phyloP scores from a whole-genome alignment of 805 yeast genomes.

The Saccharomycodes ludwigii region DNA sequence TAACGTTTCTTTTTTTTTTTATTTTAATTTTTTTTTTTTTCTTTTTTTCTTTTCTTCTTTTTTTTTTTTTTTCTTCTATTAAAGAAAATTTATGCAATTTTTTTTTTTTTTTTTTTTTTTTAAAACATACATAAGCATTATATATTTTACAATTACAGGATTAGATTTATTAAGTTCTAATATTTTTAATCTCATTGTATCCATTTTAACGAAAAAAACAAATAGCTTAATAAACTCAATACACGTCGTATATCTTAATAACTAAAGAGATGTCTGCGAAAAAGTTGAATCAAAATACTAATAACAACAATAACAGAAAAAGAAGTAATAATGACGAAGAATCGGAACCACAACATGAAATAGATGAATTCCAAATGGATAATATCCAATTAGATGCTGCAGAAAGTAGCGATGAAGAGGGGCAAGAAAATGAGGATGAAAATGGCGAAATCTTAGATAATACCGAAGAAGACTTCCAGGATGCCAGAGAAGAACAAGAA shows the following conservation, averaged over 20 bases:
- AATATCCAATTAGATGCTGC: slow-evolving; percentile 8
- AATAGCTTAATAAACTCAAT: no score
- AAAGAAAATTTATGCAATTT: no score
- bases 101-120: no score
- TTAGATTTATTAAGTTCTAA: no score
- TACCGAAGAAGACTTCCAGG: slow-evolving; percentile 7
- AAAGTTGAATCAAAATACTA: no score
- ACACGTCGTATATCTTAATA: no score
- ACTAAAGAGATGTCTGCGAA: slow-evolving; percentile 11
- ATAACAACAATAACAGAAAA: slow-evolving; percentile 13
- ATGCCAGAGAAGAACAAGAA: slow-evolving; percentile 10
- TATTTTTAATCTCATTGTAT: no score
- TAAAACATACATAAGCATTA: no score
- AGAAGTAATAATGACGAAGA: slow-evolving; percentile 8
- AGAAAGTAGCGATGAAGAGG: slow-evolving; percentile 10
- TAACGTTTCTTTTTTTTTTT: background rate
- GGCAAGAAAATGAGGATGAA: slow-evolving; percentile 8
- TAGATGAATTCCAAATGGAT: slow-evolving; percentile 12
- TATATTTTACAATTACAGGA: no score
- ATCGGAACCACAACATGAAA: slow-evolving; percentile 8
- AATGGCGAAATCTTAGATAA: slow-evolving; percentile 8
- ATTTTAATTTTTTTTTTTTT: background rate
- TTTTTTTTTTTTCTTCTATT: background rate
- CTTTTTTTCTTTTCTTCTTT: background rate
- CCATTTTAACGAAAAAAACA: no score